Percentiles rank a stretch among this genome's conserved stretches.
Evolutionary conservation across 257 asterid species (phyloP).

Genomic region (Solanum boliviense): DNA sequence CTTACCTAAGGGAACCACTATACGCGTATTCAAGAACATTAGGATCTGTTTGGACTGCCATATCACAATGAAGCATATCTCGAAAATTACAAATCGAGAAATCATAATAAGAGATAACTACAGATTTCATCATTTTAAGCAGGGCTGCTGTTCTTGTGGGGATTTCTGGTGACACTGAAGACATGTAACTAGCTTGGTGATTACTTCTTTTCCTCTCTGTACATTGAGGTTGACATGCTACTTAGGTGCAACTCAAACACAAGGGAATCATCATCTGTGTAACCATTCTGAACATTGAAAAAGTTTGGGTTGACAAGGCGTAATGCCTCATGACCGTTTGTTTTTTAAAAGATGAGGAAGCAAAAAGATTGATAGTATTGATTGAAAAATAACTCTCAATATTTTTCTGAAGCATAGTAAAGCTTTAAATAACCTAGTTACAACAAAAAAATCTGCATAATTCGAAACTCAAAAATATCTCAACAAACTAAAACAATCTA

Average conservation of each 20-base stretch:
- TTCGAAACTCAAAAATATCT: neutral
- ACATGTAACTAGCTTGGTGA: neutral
- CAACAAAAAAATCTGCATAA: neutral
- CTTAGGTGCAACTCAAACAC: neutral
- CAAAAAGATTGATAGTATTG: neutral
- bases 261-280: neutral
- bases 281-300: neutral
- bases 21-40: conserved; percentile 12
- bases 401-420: neutral
- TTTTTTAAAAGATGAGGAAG: neutral
- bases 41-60: conserved; percentile 14
- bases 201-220: neutral
- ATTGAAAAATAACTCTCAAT: neutral
- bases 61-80: conserved; percentile 5
- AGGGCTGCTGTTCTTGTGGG: conserved; percentile 14
- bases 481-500: neutral
- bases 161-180: conserved; percentile 10
- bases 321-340: neutral
- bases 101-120: conserved; percentile 9
- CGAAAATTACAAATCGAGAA: neutral
- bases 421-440: neutral
- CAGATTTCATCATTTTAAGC: conserved; percentile 21
- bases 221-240: neutral
- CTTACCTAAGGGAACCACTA: conserved; percentile 5
- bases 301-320: neutral